Evolutionary conservation across 441 rosid species (phyloP).

Genomic region (Mallotus japonicus): DNA sequence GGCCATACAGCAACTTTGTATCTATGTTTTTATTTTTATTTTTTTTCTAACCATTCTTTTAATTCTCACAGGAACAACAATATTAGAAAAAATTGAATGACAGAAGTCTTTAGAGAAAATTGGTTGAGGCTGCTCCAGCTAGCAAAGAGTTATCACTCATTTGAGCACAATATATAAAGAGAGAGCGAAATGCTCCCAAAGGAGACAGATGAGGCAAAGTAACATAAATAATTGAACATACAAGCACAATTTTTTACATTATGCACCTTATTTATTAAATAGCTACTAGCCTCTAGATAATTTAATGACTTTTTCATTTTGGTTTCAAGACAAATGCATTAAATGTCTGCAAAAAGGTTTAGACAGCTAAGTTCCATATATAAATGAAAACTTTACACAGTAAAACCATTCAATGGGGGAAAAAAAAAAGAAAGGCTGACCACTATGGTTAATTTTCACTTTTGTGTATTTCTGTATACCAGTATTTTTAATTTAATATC

Average conservation of each 20-base stretch:
- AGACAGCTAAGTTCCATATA: too few species aligned
- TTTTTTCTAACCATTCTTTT: neutral
- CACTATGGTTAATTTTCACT: neutral
- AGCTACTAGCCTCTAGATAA: neutral
- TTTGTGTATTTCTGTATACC: neutral
- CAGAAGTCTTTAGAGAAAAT: too few species aligned
- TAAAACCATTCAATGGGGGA: too few species aligned
- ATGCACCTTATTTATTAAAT: neutral
- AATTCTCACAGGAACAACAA: neutral
- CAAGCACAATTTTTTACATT: too few species aligned
- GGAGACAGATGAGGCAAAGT: neutral
- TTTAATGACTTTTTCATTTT: neutral
- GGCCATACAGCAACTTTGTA: too few species aligned
- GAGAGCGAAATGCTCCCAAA: neutral
- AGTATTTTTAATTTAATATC: too few species aligned
- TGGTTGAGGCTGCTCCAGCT: too few species aligned
- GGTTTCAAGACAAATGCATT: neutral
- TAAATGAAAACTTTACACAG: too few species aligned
- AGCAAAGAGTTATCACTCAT: too few species aligned
- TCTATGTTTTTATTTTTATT: neutral
- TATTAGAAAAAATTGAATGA: neutral
- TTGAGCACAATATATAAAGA: neutral
- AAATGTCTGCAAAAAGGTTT: neutral
- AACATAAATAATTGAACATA: too few species aligned
- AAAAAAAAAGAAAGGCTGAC: too few species aligned